Evolutionary conservation across 495 filamentous ascomycete genomes (phyloP).

Genomic region (Chaetomium fimeti): DNA sequence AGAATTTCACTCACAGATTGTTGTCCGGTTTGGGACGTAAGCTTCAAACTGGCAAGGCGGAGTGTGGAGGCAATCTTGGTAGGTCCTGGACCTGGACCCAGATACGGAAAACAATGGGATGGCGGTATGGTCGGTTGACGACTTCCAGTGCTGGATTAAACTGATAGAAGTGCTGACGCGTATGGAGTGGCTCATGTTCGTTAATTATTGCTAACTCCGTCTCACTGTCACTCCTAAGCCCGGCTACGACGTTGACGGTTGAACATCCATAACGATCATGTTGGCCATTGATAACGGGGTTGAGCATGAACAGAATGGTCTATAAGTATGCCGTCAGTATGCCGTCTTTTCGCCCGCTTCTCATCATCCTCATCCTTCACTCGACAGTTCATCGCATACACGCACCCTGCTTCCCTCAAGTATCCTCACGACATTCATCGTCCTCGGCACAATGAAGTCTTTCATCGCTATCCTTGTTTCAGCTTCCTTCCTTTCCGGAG

Average conservation of each 20-base stretch:
- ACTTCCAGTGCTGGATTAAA: not conserved
- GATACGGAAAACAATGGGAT: too few species aligned
- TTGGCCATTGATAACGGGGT: too few species aligned
- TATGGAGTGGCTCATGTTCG: not conserved
- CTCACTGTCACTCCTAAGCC: too few species aligned
- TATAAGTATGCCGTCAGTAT: not conserved
- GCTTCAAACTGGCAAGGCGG: too few species aligned
- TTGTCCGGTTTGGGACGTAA: too few species aligned
- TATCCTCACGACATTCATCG: not conserved
- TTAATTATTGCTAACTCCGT: not conserved
- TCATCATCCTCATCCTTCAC: too few species aligned
- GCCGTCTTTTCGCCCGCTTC: not conserved
- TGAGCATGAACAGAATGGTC: not conserved
- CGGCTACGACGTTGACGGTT: not conserved
- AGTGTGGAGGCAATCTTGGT: too few species aligned
- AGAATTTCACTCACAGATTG: too few species aligned
- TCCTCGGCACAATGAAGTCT: not conserved
- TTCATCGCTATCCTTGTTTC: not conserved
- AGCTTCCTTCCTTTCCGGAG: not conserved
- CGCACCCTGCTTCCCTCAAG: not conserved
- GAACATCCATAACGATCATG: not conserved
- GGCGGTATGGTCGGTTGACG: too few species aligned
- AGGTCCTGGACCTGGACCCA: too few species aligned
- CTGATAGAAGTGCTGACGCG: not conserved
- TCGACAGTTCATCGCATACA: not conserved